Evolutionary conservation across 192 early-diverging fungal genomes (phyloP).

Genomic region (Rhizophagus sp.): DNA sequence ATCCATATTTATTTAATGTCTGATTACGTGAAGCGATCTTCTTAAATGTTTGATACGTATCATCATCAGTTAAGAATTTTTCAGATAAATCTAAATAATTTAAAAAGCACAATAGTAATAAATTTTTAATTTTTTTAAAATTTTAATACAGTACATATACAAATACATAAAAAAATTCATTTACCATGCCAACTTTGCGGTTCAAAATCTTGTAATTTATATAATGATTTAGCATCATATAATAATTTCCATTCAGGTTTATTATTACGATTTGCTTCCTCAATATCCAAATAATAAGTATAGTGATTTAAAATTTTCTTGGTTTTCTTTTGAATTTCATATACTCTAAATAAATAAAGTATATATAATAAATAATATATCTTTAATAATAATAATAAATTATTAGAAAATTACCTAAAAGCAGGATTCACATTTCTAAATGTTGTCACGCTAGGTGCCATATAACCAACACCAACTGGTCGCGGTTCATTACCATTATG

Average conservation of each 20-base stretch:
- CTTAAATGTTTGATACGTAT: background rate
- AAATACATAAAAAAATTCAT: background rate
- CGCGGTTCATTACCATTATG: background rate
- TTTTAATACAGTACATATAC: background rate
- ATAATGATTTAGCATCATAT: constrained; percentile 15
- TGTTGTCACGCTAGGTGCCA: constrained; percentile 7
- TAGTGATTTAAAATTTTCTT: constrained; percentile 19
- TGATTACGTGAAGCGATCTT: constrained; percentile 12
- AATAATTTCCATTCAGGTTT: constrained; percentile 20
- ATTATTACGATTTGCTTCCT: constrained; percentile 14
- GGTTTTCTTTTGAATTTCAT: constrained; percentile 4
- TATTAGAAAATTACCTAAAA: background rate
- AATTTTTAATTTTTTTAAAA: no score
- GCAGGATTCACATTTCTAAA: constrained; percentile 21
- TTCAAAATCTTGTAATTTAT: background rate
- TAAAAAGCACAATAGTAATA: background rate
- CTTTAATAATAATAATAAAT: background rate
- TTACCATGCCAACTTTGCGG: constrained; percentile 20
- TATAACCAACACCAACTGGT: constrained; percentile 4
- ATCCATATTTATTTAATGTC: background rate
- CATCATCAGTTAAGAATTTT: background rate
- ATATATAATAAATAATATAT: background rate
- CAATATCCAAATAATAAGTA: constrained; percentile 6
- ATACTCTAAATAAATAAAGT: constrained; percentile 3
- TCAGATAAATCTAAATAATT: constrained; percentile 4